Evolutionary conservation across 306 rosid genomes (phyloP), one percentile per base, ranked within the genome.

Genomic region (Ceratonia siliqua): DNA sequence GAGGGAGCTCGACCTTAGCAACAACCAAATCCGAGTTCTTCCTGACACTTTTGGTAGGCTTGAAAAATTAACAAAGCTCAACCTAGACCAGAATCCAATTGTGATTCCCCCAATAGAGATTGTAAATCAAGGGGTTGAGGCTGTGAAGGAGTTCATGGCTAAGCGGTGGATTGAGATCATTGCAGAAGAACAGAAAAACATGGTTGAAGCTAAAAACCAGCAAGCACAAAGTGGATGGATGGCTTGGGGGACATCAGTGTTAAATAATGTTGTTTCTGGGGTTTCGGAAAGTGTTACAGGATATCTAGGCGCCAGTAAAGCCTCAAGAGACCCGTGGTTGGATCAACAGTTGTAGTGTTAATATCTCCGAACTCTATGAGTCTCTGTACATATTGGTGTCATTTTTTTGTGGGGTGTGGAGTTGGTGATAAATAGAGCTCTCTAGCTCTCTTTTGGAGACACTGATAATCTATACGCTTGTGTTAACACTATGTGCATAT

Each of bases 1-100:
- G 9, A 67, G 41, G 30, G 90, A 78, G 84, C 84, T 86, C 17
- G 85, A 86, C 71, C 28, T 86, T 4, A 81, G 90, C 80, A 86
- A 86, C 49, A 86, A 86, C 70, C 90, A 86, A 61, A 81, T 86
- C 36, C 82, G 85, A 52, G 84, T 70, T 38, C 83, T 86, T 67
- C 87, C 90, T 24, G 55, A 75, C 76, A 45, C 87, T 1, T 80
- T 86, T 22, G 14, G 87, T 11, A 45, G 74, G 87, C 87, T 86
- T 45, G 71, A 83, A 66, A 86, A 81, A 1, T 62, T 86, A 54
- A 62, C 73, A 15, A 81, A 83, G 73, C 85, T 86, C 63, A 83
- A 81, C 74, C 38, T 86, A 48, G 90, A 86, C 15, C 85, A 83
- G 80, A 86, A 86, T 75, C 90, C 85, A 2, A 76, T 83, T 11